A percentile compares a stretch with the other conserved stretches of the same genome.
phyloP scores from a whole-genome alignment of 768 basidiomycete genomes.

The Lenzites betulinus region DNA sequence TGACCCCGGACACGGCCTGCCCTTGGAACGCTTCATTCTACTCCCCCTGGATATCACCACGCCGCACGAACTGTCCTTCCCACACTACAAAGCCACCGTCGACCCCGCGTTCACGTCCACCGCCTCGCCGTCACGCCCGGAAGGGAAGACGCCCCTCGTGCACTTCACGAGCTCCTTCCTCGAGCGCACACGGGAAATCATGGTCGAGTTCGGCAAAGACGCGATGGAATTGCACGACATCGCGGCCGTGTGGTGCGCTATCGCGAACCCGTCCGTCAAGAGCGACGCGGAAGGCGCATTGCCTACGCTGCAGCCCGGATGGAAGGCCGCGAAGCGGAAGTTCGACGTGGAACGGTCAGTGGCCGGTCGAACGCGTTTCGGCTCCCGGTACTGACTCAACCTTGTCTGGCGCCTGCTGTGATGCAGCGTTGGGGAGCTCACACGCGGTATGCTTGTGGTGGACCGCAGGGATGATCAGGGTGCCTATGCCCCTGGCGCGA shows the following conservation, averaged over 20 bases:
- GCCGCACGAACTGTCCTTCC: constrained; percentile 75
- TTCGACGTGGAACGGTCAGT: constrained; percentile 48
- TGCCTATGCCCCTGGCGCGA: constrained; percentile 66
- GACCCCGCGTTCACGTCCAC: constrained; percentile 63
- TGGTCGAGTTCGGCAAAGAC: constrained; percentile 80
- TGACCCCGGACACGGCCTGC: constrained; percentile 46
- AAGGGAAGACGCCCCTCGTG: constrained; percentile 56
- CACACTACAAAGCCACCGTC: constrained; percentile 55
- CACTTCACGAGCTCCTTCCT: constrained; percentile 85
- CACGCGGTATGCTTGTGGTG: constrained; percentile 85
- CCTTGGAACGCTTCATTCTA: constrained; percentile 66
- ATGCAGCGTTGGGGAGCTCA: constrained; percentile 70
- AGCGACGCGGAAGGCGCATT: constrained; percentile 11
- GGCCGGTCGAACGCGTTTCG: constrained; percentile 2
- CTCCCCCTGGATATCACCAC: constrained; percentile 85
- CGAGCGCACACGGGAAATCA: constrained; percentile 71
- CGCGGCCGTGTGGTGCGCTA: constrained; percentile 85
- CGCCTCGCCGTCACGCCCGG: constrained; percentile 45
- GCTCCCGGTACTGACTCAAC: background rate
- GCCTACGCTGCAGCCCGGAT: constrained; percentile 47
- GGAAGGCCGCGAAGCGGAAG: constrained; percentile 44
- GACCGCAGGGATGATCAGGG: constrained; percentile 69
- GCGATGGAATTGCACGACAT: constrained; percentile 92
- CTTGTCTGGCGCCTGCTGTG: background rate
- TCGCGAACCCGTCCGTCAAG: constrained; percentile 60